Conservation (phyloP, 768 basidiomycete genomes). For the Calocera viscosa region DNA sequence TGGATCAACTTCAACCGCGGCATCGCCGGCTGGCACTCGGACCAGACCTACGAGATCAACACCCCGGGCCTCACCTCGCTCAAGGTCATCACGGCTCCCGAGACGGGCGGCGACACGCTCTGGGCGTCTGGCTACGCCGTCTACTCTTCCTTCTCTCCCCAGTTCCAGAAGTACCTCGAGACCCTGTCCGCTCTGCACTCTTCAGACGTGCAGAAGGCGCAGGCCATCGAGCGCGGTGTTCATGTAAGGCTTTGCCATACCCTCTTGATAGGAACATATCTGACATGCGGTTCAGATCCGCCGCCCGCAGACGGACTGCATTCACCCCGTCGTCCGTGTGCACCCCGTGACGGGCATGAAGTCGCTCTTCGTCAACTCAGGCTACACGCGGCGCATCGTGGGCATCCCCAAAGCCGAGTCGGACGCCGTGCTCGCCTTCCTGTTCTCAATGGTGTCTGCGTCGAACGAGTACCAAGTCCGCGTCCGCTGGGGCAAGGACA, state of each 20-base stretch:
- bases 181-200: constrained; percentile 22
- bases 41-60: constrained; percentile 7
- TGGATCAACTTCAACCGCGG: background rate
- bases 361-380: constrained; percentile 27
- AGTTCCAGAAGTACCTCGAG: constrained; percentile 22
- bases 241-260: background rate
- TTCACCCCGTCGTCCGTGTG: constrained; percentile 30
- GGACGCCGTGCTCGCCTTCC: constrained; percentile 26
- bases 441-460: constrained; percentile 20
- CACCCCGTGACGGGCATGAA: constrained; percentile 31
- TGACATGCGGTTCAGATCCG: constrained; percentile 17
- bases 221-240: constrained; percentile 19
- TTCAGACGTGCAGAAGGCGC: constrained; percentile 24
- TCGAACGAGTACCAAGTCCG: constrained; percentile 29
- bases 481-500: constrained; percentile 28
- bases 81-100: background rate
- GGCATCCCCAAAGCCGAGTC: constrained; percentile 27
- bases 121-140: constrained; percentile 20
- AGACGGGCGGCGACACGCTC: constrained; percentile 22
- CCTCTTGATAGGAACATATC: background rate
- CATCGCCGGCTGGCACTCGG: constrained; percentile 12
- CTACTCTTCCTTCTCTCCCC: constrained; percentile 23
- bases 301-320: constrained; percentile 25
- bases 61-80: constrained; percentile 20
- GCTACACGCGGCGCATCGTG: constrained; percentile 27